Conservation (phyloP, 768 basidiomycete species). For the Suillus alpinus region DNA sequence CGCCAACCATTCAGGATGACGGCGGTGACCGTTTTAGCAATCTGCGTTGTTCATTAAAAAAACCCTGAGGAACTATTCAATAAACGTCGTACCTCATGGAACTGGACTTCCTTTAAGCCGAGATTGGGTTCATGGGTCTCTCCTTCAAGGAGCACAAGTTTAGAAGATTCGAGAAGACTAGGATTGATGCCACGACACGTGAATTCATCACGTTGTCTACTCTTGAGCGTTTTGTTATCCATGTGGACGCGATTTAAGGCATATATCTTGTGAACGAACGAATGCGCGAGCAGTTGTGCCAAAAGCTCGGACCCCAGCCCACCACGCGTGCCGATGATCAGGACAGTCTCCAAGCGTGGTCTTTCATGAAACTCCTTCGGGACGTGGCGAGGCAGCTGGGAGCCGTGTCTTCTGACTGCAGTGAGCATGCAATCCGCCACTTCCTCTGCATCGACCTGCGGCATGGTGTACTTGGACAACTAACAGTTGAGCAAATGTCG, state of each 20-base stretch:
- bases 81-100: slow-evolving; percentile 25
- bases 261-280: slow-evolving; percentile 23
- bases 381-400: background rate
- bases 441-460: no score
- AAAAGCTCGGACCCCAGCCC: slow-evolving; percentile 35
- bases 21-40: slow-evolving; percentile 19
- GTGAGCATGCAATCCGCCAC: no score
- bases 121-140: slow-evolving; percentile 24
- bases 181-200: slow-evolving; percentile 34
- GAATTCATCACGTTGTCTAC: slow-evolving; percentile 33
- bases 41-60: background rate
- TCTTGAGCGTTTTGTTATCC: slow-evolving; percentile 18
- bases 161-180: slow-evolving; percentile 24
- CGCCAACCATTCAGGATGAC: slow-evolving; percentile 36
- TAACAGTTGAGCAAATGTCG: no score
- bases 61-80: background rate
- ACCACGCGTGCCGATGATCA: slow-evolving; percentile 40
- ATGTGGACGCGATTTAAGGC: slow-evolving; percentile 23
- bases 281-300: slow-evolving; percentile 20
- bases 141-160: slow-evolving; percentile 35
- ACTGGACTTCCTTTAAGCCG: slow-evolving; percentile 23
- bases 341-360: slow-evolving; percentile 13
- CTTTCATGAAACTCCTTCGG: background rate
- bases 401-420: background rate
- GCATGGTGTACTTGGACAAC: no score